Base-by-base conservation (phyloP, 805 yeast species). In the Pichia nanzhaoensis region DNA sequence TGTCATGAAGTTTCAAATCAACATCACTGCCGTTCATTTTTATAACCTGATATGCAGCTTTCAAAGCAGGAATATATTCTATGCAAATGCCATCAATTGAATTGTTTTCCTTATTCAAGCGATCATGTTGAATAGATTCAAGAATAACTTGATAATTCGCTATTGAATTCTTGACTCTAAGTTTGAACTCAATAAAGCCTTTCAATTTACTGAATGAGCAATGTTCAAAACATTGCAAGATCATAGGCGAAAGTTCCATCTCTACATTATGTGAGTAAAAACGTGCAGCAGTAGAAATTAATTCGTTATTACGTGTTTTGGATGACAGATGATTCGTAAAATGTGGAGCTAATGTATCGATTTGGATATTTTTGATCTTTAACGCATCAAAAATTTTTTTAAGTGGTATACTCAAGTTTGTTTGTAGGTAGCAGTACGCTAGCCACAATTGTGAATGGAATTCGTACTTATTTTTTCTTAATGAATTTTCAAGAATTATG, bases 401-500 rank as follows among this genome's bases (percentile, higher is more conserved):
- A 0, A 90, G 82, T 35, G 68, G 60, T 1, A 73, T 58, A 28
- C 69, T 68, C 9, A 78, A 67, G 40, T 88, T 88, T 8, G 87
- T 55, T 17, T 70, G 57, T 14, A 75, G 68, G 60, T 84, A 85
- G 3, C 87, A 57, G 27, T 77, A 71, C 40, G 84, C 71, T 31
- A 89, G 66, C 90, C 93, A 85, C 8, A 86, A 62, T 44, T 80
- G 71, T 18, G 85, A 65, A 54, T 79, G 81, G 57, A 80, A 86
- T 57, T 90, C 90, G 50, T 81, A 78, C n/a, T 74, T 73, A 58
- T 89, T 95, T 8, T 64, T 58, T 8, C 54, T 38, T 12, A 74
- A 65, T 2, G 81, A 76, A 16, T 69, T 60, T 55, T 84, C 88
- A n/a, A 90, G 64, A 4, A 84, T 60, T 1, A 75, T 54, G 9